Base-by-base conservation (phyloP, 2,329 filamentous ascomycete genomes). In the Daldinia sp. region DNA sequence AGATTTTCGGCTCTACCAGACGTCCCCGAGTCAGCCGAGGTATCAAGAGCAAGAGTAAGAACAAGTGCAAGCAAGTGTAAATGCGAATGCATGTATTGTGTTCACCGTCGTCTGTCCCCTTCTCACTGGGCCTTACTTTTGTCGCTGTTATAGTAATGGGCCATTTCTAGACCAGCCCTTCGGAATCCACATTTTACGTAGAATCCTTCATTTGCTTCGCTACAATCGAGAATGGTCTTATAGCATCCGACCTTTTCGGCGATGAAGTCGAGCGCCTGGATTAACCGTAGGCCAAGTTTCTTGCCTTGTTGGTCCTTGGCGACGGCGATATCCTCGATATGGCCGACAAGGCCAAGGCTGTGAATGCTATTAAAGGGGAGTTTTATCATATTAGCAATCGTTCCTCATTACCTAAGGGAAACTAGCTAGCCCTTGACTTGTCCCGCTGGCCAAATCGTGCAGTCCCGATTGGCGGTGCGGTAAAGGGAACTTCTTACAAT, bases 161-260 rank as follows among this genome's bases (percentile, higher is more conserved):
- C 93, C 95, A 99, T 98, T 80, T 99, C 92, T 58, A 97, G 81
- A 13, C 95, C 95, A 25, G 93, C 94, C 65, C 93, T 84, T 79
- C 93, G 90, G 79, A 96, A 98, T 61, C 94, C 94, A 79, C 95
- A 98, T 85, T 98, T 98, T 78, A 97, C 85, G 78, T 99, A 99
- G 82, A 99, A 98, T 19, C 94, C 94, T 78, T 97, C 93, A 77
- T 98, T 99, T 71, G 90, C 87, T 79, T 97, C 94, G 69, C 91
- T 96, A 82, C 95, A 99, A 79, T 98, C 94, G 68, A 98, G 86
- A 71, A 99, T 98, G 68, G 89, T 93, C 90, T 95, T 98, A 80
- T 98, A 98, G 80, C 94, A 98, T 57, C 94, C 95, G 60, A 95
- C 89, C 76, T 93, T 87, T 76, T 92, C 88, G 57, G 94, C 93